A percentile compares a stretch with the other conserved stretches of the same genome.
phyloP scores from a whole-genome alignment of 139 green algal genomes.

The Picochlorum sp. region DNA sequence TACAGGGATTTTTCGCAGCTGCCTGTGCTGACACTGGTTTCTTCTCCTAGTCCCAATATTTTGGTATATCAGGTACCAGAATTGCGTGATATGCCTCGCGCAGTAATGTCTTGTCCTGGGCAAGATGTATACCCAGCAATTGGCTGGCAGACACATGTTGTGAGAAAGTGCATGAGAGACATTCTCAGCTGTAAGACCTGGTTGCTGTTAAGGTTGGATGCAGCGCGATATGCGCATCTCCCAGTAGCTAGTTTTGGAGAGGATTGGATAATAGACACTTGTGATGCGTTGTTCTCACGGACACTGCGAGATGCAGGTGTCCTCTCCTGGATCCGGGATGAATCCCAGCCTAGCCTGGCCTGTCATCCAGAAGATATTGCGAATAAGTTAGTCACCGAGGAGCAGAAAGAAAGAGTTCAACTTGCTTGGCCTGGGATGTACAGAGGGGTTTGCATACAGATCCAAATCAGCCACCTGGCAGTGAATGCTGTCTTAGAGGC shows the following conservation, averaged over 20 bases:
- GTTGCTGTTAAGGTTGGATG: slow-evolving; percentile 10
- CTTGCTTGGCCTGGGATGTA: slow-evolving; percentile 69
- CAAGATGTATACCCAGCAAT: slow-evolving; percentile 51
- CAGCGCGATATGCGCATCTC: slow-evolving; percentile 77
- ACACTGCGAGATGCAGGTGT: slow-evolving; percentile 57
- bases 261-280: slow-evolving; percentile 58
- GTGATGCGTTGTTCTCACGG: slow-evolving; percentile 72
- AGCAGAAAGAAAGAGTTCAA: slow-evolving; percentile 34
- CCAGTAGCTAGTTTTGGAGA: slow-evolving; percentile 64
- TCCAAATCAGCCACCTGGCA: slow-evolving; percentile 75
- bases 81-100: slow-evolving; percentile 55
- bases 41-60: too few species aligned
- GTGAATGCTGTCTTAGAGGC: slow-evolving; percentile 47
- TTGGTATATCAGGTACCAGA: slow-evolving; percentile 38
- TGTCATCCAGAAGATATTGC: slow-evolving; percentile 28
- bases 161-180: slow-evolving; percentile 23
- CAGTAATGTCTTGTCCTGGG: slow-evolving; percentile 24
- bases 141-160: slow-evolving; percentile 72
- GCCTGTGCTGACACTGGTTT: too few species aligned
- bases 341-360: slow-evolving; percentile 10
- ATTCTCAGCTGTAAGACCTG: slow-evolving; percentile 31
- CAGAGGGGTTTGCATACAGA: slow-evolving; percentile 71
- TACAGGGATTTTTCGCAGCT: too few species aligned
- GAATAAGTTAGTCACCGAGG: slow-evolving; percentile 36
- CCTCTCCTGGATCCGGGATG: slow-evolving; percentile 64